phyloP scores from a whole-genome alignment of 1,284 basidiomycete genomes.

The Ganoderma lingzhi region DNA sequence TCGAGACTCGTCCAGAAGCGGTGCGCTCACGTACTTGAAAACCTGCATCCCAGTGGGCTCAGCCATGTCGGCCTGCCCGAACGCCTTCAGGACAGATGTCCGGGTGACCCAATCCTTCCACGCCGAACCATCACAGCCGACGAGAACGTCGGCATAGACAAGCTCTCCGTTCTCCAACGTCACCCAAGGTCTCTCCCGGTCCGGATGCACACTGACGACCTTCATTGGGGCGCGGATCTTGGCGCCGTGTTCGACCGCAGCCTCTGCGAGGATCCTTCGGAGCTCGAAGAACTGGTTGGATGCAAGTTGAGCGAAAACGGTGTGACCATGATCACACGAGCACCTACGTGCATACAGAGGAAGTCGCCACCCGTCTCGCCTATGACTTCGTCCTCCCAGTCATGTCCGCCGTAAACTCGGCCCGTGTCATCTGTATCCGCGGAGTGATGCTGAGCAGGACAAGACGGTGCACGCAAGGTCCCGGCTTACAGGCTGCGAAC shows the following conservation, averaged over 20 bases:
- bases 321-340: no score
- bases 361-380: slow-evolving; percentile 40
- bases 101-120: slow-evolving; percentile 32
- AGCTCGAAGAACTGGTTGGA: slow-evolving; percentile 39
- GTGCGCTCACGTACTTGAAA: slow-evolving; percentile 34
- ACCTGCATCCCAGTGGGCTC: slow-evolving; percentile 22
- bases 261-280: slow-evolving; percentile 34
- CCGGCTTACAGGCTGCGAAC: slow-evolving; percentile 26
- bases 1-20: no score
- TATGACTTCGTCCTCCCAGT: slow-evolving; percentile 39
- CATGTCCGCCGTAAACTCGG: slow-evolving; percentile 31
- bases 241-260: slow-evolving; percentile 36
- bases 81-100: slow-evolving; percentile 32
- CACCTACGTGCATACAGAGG: slow-evolving; percentile 25
- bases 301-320: neutral
- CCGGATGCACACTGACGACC: slow-evolving; percentile 29
- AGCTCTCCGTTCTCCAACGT: slow-evolving; percentile 39
- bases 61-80: slow-evolving; percentile 20
- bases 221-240: slow-evolving; percentile 25
- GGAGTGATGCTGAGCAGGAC: neutral
- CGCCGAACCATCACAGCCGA: slow-evolving; percentile 42
- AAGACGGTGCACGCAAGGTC: neutral
- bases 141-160: slow-evolving; percentile 39
- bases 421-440: slow-evolving; percentile 35
- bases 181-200: slow-evolving; percentile 33